Base-by-base conservation (phyloP, 176 grass and related monocot species). In the Zizania latifolia region DNA sequence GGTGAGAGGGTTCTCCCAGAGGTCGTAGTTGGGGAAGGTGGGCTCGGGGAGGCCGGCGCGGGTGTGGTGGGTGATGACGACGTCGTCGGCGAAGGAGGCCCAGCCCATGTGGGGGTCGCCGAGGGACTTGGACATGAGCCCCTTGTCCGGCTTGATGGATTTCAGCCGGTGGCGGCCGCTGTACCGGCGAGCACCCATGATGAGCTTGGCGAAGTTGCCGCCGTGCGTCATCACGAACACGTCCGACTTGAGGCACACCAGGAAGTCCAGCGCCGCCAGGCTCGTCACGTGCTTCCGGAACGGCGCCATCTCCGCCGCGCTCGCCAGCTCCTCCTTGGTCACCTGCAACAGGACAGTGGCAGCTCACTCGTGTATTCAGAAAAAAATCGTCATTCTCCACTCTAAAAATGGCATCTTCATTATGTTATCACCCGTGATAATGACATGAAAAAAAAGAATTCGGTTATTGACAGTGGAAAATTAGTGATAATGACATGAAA, bases 251-350 rank as follows among this genome's bases (percentile, higher is more conserved):
- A 94, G 77, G 79, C 92, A 94, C 57, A 94, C 92, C 75, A 94
- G 60, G 75, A 94, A 94, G 83, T 94, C 92, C 43, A 94, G 72
- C 45, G 92, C 92, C 16, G 87, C 88, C 66, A 94, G 87, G 80
- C 92, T 94, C 26, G 88, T 94, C 70, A 94, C 88, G 59, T 94
- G 92, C 85, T 90, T 90, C 71, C 88, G 74, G 85, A 94, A 94
- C 26, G 85, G 88, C 51, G 82, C 88, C 30, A 94, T 46, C 78
- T 94, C 92, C 68, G 71, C 88, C 27, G 48, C 23, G 79, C 88
- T 86, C 5, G 92, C 82, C n/a, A 94, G 74, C 66, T 88, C 92
- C 61, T 94, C 92, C 72, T 94, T 94, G 14, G 92, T 91, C 24
- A 94, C 85, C 92, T 94, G 73, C 66, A 29, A 1, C n/a, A 53